These are phyloP conservation scores for Nicotiana tomentosiformis DNA, from an alignment of 257 asterid species.

Conservation along the genomic window DNA sequence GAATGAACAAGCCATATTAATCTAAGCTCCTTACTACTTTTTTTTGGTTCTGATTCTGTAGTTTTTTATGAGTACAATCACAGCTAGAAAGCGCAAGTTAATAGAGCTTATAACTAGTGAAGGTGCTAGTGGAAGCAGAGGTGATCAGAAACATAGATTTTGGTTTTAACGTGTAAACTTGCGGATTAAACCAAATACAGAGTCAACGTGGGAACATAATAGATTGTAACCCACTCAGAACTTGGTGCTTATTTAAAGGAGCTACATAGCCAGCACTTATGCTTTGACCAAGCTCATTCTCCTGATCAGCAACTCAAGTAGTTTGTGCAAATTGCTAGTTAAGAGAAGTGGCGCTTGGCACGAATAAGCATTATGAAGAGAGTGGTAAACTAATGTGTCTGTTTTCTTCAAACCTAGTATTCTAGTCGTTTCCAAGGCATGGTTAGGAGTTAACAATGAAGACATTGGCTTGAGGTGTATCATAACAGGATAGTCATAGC, in stretches of 20 bases:
- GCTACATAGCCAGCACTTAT: not conserved
- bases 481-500: not conserved
- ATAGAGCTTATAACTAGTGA: not conserved
- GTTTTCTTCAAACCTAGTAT: not conserved
- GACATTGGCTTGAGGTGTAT: not conserved
- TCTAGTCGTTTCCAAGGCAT: not conserved
- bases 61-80: not conserved
- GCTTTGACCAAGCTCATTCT: not conserved
- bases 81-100: not conserved
- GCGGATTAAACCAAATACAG: not conserved
- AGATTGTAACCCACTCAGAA: not conserved
- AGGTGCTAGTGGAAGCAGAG: not conserved
- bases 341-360: not conserved
- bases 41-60: not conserved
- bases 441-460: not conserved
- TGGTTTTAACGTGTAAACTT: not conserved
- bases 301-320: not conserved
- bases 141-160: not conserved
- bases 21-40: not conserved
- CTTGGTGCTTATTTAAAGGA: not conserved
- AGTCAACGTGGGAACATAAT: not conserved
- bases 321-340: not conserved
- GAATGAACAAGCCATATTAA: not conserved
- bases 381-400: not conserved
- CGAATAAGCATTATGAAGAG: not conserved